Evolutionary conservation across 306 rosid genomes (phyloP).

Genomic region (Gillenia trifoliata): DNA sequence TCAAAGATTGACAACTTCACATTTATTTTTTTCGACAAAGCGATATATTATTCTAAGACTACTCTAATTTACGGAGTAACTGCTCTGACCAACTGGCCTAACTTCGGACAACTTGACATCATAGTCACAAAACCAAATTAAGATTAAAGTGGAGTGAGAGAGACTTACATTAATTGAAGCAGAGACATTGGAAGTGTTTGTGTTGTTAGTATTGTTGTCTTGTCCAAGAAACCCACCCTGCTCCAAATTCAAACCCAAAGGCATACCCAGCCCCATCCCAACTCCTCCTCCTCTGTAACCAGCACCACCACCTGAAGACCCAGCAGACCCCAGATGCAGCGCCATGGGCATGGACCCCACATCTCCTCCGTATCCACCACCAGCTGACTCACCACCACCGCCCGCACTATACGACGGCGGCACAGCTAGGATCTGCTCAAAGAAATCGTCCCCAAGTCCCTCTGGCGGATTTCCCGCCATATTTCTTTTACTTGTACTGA

Average conservation of each 20-base stretch:
- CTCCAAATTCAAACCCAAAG: conserved; percentile 80
- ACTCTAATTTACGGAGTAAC: background rate
- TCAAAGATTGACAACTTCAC: background rate
- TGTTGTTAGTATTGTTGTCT: conserved; percentile 29
- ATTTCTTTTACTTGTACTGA: background rate
- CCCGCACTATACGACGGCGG: conserved; percentile 32
- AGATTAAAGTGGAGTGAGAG: background rate
- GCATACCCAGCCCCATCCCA: conserved; percentile 58
- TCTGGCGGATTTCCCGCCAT: conserved; percentile 79
- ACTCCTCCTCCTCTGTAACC: conserved; percentile 38
- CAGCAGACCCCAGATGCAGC: conserved; percentile 55
- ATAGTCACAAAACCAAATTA: background rate
- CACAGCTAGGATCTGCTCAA: conserved; percentile 80
- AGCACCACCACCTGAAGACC: conserved; percentile 13
- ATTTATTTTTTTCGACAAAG: too few relatives aligned
- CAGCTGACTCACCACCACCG: conserved; percentile 22
- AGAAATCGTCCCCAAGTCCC: conserved; percentile 81
- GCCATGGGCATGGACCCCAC: conserved; percentile 50
- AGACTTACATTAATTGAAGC: conserved; percentile 50
- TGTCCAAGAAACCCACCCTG: conserved; percentile 50
- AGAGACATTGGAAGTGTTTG: conserved; percentile 32
- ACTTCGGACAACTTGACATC: background rate
- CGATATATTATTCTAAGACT: too few relatives aligned
- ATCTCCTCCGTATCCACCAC: conserved; percentile 31
- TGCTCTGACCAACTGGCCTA: background rate